Percentiles rank a stretch among this genome's conserved stretches.
These are phyloP conservation scores for Lachnellula cervina DNA, from an alignment of 2,329 filamentous ascomycete genomes.

Conservation along the genomic window DNA sequence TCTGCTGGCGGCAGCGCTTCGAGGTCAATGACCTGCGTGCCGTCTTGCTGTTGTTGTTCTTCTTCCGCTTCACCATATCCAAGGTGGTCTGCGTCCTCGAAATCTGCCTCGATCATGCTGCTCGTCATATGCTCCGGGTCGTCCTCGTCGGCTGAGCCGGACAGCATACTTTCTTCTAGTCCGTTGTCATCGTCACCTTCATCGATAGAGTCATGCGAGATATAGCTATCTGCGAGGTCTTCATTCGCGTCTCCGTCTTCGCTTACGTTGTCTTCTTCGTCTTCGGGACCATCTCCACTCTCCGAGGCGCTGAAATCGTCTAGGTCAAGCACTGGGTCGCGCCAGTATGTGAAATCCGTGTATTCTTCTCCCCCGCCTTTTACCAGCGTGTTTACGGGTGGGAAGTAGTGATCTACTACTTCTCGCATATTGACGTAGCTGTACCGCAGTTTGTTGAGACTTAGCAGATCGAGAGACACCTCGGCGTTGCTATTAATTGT, in stretches of 20 bases:
- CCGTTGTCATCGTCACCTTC: slow-evolving; percentile 40
- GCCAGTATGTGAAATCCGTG: slow-evolving; percentile 97
- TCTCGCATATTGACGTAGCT: slow-evolving; percentile 97
- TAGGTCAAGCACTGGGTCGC: slow-evolving; percentile 75
- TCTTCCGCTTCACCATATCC: slow-evolving; percentile 31
- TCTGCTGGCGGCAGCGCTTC: slow-evolving; percentile 13
- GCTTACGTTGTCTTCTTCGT: slow-evolving; percentile 45
- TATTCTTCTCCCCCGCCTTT: slow-evolving; percentile 89
- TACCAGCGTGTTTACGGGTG: slow-evolving; percentile 79
- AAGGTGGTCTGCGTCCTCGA: slow-evolving; percentile 25
- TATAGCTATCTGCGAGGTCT: slow-evolving; percentile 49
- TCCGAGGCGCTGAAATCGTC: slow-evolving; percentile 88
- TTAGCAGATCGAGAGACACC: slow-evolving; percentile 84
- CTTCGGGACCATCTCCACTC: slow-evolving; percentile 52
- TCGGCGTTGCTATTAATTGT: slow-evolving; percentile 98
- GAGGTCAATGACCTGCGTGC: not conserved
- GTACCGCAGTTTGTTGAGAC: slow-evolving; percentile 90
- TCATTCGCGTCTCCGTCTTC: slow-evolving; percentile 45
- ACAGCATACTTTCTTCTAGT: slow-evolving; percentile 25
- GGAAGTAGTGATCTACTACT: slow-evolving; percentile 97
- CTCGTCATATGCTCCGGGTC: slow-evolving; percentile 17
- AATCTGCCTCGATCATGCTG: slow-evolving; percentile 29
- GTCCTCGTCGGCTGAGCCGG: slow-evolving; percentile 23
- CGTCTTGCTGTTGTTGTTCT: slow-evolving; percentile 16
- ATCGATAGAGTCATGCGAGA: slow-evolving; percentile 45